phyloP scores from a whole-genome alignment of 192 early-diverging fungal genomes.

The Coemansia sp. region DNA sequence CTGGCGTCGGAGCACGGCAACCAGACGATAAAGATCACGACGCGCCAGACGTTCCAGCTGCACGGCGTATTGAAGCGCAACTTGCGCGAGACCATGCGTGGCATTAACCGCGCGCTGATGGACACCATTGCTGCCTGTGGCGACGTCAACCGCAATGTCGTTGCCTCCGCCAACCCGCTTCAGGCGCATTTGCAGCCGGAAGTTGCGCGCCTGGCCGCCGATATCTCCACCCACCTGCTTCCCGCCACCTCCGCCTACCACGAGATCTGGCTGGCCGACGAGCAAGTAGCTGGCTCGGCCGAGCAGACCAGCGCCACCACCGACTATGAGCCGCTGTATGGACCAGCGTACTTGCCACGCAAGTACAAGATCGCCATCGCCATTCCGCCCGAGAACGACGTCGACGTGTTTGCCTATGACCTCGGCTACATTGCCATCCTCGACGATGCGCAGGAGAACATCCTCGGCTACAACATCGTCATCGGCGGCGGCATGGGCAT shows the following conservation, averaged over 20 bases:
- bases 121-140: conserved; percentile 89
- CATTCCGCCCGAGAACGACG: conserved; percentile 95
- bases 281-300: conserved; percentile 77
- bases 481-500: conserved; percentile 98
- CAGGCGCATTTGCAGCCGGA: conserved; percentile 77
- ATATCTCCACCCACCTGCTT: conserved; percentile 76
- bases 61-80: conserved; percentile 94
- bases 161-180: conserved; percentile 86
- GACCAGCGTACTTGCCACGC: conserved; percentile 88
- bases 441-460: conserved; percentile 62
- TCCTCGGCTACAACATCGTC: conserved; percentile 91
- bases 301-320: conserved; percentile 53
- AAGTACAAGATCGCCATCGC: conserved; percentile 98
- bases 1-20: conserved; percentile 83
- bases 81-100: conserved; percentile 84
- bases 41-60: conserved; percentile 96
- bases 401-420: conserved; percentile 95
- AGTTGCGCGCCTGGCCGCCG: conserved; percentile 68
- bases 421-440: conserved; percentile 91
- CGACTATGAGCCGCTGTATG: conserved; percentile 91
- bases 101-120: conserved; percentile 88
- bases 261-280: conserved; percentile 96
- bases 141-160: conserved; percentile 98
- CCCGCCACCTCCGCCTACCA: conserved; percentile 91
- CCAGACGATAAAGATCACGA: conserved; percentile 91